phyloP scores from a whole-genome alignment of 2,329 filamentous ascomycete genomes.

The Macroventuria anomochaeta region DNA sequence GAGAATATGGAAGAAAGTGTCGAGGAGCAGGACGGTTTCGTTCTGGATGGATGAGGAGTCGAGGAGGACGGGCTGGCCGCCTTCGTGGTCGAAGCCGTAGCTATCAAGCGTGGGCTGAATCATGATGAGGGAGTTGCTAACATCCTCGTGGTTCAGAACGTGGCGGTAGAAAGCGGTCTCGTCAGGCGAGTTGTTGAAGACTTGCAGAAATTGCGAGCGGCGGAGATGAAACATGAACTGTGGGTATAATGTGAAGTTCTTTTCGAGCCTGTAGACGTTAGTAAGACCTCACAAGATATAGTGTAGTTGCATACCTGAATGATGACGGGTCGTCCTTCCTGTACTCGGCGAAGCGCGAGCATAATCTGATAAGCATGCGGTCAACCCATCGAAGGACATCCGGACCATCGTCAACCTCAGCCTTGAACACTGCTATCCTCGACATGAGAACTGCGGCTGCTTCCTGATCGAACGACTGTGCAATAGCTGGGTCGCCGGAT shows the following conservation, averaged over 20 bases:
- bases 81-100: constrained; percentile 96
- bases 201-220: constrained; percentile 95
- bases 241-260: constrained; percentile 98
- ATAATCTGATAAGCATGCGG: constrained; percentile 95
- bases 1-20: constrained; percentile 99
- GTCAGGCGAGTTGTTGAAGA: constrained; percentile 99
- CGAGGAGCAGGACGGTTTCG: constrained; percentile 89
- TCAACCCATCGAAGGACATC: constrained; percentile 98
- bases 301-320: constrained; percentile 68
- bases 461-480: constrained; percentile 98
- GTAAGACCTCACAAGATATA: constrained; percentile 68
- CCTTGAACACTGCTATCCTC: constrained; percentile 98
- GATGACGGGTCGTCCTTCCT: constrained; percentile 97
- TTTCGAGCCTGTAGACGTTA: constrained; percentile 63
- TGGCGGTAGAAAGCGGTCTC: constrained; percentile 99
- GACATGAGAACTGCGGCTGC: constrained; percentile 98
- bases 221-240: constrained; percentile 99
- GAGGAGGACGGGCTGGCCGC: constrained; percentile 88
- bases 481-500: constrained; percentile 90
- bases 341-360: constrained; percentile 96
- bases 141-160: constrained; percentile 95
- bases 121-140: constrained; percentile 96
- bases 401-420: constrained; percentile 97
- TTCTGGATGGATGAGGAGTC: constrained; percentile 97
- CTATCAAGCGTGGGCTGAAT: constrained; percentile 97